These are phyloP conservation scores for Penstemon newberryi DNA, from an alignment of 257 asterid genomes.

Conservation along the genomic window DNA sequence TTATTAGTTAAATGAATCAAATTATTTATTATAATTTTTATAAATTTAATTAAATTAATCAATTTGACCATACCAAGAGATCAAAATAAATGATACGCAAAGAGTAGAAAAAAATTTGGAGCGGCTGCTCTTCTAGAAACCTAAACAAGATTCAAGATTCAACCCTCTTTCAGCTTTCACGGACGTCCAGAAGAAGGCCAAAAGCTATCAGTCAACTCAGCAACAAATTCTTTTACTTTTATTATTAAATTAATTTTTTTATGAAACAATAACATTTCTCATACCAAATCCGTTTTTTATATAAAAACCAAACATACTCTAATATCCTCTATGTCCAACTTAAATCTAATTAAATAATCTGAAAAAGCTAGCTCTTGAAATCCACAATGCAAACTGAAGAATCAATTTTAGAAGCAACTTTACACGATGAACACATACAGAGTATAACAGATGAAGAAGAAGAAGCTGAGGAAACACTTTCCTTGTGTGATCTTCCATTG, in stretches of 20 bases:
- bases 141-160: too few species aligned
- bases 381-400: constrained; percentile 29
- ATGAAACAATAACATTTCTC: not conserved
- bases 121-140: not conserved
- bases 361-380: not conserved
- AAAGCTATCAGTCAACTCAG: constrained; percentile 25
- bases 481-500: constrained; percentile 62
- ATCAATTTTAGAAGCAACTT: constrained; percentile 24
- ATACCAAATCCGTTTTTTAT: constrained; percentile 26
- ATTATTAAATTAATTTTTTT: not conserved
- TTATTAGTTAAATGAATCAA: too few species aligned
- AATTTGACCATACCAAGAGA: too few species aligned
- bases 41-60: too few species aligned
- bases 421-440: constrained; percentile 30
- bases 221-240: constrained; percentile 8
- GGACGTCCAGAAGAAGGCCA: constrained; percentile 34
- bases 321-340: constrained; percentile 7
- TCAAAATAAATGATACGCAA: too few species aligned
- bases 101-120: not conserved
- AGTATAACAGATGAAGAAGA: constrained; percentile 39
- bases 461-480: constrained; percentile 64
- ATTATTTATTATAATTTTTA: too few species aligned
- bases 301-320: constrained; percentile 24
- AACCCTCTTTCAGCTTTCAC: not conserved
- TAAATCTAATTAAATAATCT: constrained; percentile 19